Percentiles rank a stretch among this genome's conserved stretches.
phyloP scores from a whole-genome alignment of 2,329 filamentous ascomycete genomes.

The Monosporascus sp. region DNA sequence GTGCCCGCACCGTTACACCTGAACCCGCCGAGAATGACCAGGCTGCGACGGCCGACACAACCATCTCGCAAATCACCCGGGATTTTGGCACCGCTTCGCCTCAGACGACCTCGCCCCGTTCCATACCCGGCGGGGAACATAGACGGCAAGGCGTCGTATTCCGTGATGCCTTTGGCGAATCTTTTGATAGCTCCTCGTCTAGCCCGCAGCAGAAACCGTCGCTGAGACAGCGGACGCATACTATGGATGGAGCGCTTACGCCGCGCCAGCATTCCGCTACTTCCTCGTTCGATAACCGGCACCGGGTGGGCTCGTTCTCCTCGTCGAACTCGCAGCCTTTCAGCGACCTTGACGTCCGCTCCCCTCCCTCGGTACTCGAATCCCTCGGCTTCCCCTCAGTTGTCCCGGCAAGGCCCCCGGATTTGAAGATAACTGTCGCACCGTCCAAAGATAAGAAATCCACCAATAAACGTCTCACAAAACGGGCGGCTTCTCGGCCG shows the following conservation, averaged over 20 bases:
- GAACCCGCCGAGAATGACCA: conserved; percentile 41
- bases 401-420: conserved; percentile 27
- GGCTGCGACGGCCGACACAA: conserved; percentile 11
- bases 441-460: conserved; percentile 42
- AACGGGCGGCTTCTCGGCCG: conserved; percentile 51
- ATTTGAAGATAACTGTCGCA: conserved; percentile 29
- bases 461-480: conserved; percentile 47
- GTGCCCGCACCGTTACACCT: conserved; percentile 62
- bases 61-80: conserved; percentile 24
- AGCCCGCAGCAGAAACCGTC: conserved; percentile 32
- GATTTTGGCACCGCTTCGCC: conserved; percentile 32
- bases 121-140: conserved; percentile 38
- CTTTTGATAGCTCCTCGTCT: conserved; percentile 43
- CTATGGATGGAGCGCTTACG: conserved; percentile 45
- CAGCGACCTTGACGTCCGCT: conserved; percentile 38
- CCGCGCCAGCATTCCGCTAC: conserved; percentile 39
- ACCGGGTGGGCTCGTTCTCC: conserved; percentile 66
- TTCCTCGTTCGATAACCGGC: conserved; percentile 45
- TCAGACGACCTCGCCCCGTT: conserved; percentile 41
- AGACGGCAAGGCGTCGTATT: conserved; percentile 58
- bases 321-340: conserved; percentile 53
- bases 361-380: conserved; percentile 36
- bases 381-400: conserved; percentile 38
- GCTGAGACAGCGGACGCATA: conserved; percentile 51
- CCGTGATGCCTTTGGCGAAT: conserved; percentile 47